These are phyloP conservation scores for Plantago coronopus DNA, from an alignment of 305 asterid species.

Conservation along the genomic window DNA sequence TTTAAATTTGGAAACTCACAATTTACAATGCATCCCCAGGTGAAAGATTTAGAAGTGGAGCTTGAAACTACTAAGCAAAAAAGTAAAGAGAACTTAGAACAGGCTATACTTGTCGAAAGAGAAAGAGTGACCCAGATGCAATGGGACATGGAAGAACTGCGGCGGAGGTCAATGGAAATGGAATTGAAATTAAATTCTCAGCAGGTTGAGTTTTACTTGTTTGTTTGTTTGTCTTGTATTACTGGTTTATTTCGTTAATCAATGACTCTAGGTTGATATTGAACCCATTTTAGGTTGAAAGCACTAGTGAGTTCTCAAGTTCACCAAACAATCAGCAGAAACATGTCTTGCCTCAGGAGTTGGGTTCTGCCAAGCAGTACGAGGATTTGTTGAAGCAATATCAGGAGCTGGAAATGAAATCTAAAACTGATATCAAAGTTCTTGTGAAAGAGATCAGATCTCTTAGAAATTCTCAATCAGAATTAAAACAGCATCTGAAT, in stretches of 20 bases:
- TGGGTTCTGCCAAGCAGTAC: constrained; percentile 54
- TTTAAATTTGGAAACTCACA: constrained; percentile 15
- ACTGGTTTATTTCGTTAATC: constrained; percentile 14
- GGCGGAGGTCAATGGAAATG: constrained; percentile 76
- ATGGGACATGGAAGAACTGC: constrained; percentile 98
- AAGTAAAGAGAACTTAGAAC: constrained; percentile 89
- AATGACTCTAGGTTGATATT: constrained; percentile 16
- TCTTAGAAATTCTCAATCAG: constrained; percentile 71
- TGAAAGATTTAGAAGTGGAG: constrained; percentile 95
- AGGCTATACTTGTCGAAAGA: constrained; percentile 79
- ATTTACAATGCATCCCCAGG: constrained; percentile 44
- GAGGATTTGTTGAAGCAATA: constrained; percentile 60
- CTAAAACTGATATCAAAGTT: constrained; percentile 82
- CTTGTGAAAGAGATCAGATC: constrained; percentile 90
- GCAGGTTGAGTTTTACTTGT: constrained; percentile 44
- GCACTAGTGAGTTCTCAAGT: constrained; percentile 27
- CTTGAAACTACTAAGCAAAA: constrained; percentile 81
- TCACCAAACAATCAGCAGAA: constrained; percentile 39
- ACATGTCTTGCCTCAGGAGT: constrained; percentile 47
- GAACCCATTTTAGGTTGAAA: constrained; percentile 38
- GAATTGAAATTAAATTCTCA: constrained; percentile 69
- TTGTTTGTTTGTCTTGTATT: constrained; percentile 3
- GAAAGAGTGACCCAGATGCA: constrained; percentile 96
- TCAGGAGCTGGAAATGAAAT: constrained; percentile 70
- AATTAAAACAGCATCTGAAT: constrained; percentile 58